Evolutionary conservation across 371 early-diverging fungal species (phyloP).

Genomic region (Dichotomocladium elegans): DNA sequence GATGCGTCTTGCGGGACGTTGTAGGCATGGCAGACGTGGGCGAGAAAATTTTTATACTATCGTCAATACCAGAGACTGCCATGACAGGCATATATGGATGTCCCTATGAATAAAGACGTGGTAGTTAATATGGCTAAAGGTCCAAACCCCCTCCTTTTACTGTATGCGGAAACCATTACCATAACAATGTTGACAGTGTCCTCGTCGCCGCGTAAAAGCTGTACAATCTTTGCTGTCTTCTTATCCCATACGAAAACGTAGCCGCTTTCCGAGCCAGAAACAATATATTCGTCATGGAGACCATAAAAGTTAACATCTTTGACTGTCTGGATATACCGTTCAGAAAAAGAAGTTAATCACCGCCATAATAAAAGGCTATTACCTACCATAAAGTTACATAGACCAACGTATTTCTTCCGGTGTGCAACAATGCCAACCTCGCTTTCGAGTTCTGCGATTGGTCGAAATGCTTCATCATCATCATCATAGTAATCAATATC

Average conservation of each 20-base stretch:
- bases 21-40: constrained; percentile 37
- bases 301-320: constrained; percentile 84
- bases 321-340: constrained; percentile 43
- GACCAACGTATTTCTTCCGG: constrained; percentile 28
- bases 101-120: constrained; percentile 17
- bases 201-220: constrained; percentile 62
- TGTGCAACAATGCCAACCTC: constrained; percentile 23
- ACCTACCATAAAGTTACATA: constrained; percentile 38
- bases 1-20: constrained; percentile 25
- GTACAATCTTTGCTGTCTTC: constrained; percentile 53
- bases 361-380: not conserved
- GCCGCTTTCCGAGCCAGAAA: constrained; percentile 82
- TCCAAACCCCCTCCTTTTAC: too few relatives aligned
- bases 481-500: not conserved
- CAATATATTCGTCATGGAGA: constrained; percentile 61
- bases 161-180: constrained; percentile 10
- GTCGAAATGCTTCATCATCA: not conserved
- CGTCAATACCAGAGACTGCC: constrained; percentile 71
- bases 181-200: constrained; percentile 63
- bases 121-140: too few relatives aligned
- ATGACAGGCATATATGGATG: constrained; percentile 45
- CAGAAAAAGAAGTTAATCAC: not conserved
- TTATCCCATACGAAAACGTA: constrained; percentile 75
- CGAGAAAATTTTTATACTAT: constrained; percentile 67
- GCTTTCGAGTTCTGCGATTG: constrained; percentile 5